Base-by-base conservation (phyloP, 2,329 filamentous ascomycete species). In the Penicillium hordei region DNA sequence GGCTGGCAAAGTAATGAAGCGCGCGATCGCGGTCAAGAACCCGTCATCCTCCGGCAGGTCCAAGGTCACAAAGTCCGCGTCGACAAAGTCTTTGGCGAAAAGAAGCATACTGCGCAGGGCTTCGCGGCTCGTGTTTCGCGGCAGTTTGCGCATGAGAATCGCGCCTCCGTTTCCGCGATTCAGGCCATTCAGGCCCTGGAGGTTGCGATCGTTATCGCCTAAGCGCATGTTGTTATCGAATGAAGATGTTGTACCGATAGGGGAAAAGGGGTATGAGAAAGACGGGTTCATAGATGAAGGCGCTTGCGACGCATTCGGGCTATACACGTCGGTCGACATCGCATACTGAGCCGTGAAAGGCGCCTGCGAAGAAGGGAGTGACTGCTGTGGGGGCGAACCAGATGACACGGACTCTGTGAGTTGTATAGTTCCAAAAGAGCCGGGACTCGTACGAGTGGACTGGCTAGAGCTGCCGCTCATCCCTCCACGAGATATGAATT, bases 21-120 rank as follows among this genome's bases (percentile, higher is more conserved):
- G 79, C 40, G 84, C 86, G 61, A 87, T 74, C 39, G 85, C 86
- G 49, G 80, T 83, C 25, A 80, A 71, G 62, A 82, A 86, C 29
- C 81, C 81, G 48, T 77, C 75, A 63, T 87, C 84, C 50, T 86
- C 83, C 17, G 80, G 75, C 59, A 78, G 77, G n/a, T 82, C 81
- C 49, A 78, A 77, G 5, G 78, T 73, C 17, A 87, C 75, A 60
- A 88, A 81, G 52, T 85, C 82, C 55, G 81, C 81, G 61, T 86
- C 82, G 48, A 86, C 74, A 48, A 87, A 78, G 61, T 87, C 84
- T 65, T 85, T 84, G 21, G 85, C 83, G 65, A 88, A 88, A n/a
- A 87, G 77, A 6, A 88, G 76, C 78, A 88, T 86, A 69, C 82
- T 85, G 62, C 82, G 80, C 55, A 88, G 78, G 19, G 82, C 78